Evolutionary conservation across 345 rosid species (phyloP).

Genomic region (Pugionium cornutum): DNA sequence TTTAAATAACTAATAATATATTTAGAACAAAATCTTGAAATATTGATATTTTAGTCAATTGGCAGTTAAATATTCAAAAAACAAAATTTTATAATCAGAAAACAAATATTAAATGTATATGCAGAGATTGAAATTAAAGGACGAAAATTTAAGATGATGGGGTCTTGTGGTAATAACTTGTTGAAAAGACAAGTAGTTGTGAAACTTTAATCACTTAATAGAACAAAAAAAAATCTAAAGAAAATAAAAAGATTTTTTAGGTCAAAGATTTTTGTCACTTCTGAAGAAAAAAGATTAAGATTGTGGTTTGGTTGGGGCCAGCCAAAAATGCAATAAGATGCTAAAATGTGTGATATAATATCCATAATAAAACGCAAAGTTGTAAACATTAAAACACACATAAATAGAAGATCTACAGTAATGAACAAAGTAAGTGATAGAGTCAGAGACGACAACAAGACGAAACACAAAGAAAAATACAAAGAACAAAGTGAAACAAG

Average conservation of each 20-base stretch:
- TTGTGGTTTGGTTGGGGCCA: constrained; percentile 29
- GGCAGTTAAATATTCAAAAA: too few relatives aligned
- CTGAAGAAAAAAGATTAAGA: not conserved
- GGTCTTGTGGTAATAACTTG: not conserved
- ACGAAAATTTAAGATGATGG: constrained; percentile 11
- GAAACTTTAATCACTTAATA: constrained; percentile 35
- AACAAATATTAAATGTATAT: too few relatives aligned
- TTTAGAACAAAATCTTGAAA: too few relatives aligned
- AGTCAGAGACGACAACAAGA: constrained; percentile 2
- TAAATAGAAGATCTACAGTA: constrained; percentile 27
- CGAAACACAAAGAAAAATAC: constrained; percentile 20
- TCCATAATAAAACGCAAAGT: constrained; percentile 7
- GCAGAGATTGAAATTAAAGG: too few relatives aligned
- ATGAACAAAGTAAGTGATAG: constrained; percentile 25
- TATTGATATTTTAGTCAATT: too few relatives aligned
- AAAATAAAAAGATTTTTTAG: not conserved
- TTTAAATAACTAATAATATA: too few relatives aligned
- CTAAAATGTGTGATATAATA: constrained; percentile 32
- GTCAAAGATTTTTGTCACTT: constrained; percentile 40
- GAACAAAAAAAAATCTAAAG: constrained; percentile 3
- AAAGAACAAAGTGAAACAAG: constrained; percentile 26
- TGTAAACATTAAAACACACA: constrained; percentile 21
- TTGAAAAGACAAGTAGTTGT: constrained; percentile 31
- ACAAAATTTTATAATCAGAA: too few relatives aligned
- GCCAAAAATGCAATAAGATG: constrained; percentile 32